A percentile compares a stretch with the other conserved stretches of the same genome.
Evolutionary conservation across 768 basidiomycete species (phyloP).

Genomic region (Hysterangium stoloniferum): DNA sequence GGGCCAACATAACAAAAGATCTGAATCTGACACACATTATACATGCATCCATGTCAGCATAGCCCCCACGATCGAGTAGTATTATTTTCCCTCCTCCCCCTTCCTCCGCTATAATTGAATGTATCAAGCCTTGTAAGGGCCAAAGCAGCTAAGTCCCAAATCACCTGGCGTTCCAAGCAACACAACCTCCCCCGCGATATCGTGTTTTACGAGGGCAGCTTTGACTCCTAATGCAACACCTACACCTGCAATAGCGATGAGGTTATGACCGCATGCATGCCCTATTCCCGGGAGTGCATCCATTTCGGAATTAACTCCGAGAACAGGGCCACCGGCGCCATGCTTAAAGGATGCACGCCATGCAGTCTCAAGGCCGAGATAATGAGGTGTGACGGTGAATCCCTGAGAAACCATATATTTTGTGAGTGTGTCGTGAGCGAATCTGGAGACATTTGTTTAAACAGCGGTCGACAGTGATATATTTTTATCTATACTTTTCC

Average conservation of each 20-base stretch:
- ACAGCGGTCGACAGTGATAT: not conserved
- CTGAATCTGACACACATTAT: conserved; percentile 56
- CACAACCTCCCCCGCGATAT: conserved; percentile 17
- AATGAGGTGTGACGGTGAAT: conserved; percentile 19
- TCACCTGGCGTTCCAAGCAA: conserved; percentile 20
- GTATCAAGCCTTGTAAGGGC: not conserved
- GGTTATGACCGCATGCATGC: conserved; percentile 12
- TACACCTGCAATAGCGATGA: conserved; percentile 20
- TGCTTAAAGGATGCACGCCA: conserved; percentile 19
- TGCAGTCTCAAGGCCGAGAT: conserved; percentile 19
- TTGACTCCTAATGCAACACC: conserved; percentile 16
- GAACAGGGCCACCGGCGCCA: conserved; percentile 15
- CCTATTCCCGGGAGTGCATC: conserved; percentile 35
- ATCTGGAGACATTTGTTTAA: conserved; percentile 8
- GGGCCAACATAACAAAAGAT: not conserved
- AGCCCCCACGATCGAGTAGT: conserved; percentile 22
- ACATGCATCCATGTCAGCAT: conserved; percentile 35
- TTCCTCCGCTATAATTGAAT: conserved; percentile 26
- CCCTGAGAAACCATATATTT: conserved; percentile 19
- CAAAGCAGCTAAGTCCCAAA: not conserved
- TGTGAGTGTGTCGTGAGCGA: conserved; percentile 21
- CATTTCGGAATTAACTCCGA: conserved; percentile 23
- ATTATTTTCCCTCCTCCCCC: conserved; percentile 23
- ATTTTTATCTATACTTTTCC: conserved; percentile 11
- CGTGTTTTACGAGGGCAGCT: conserved; percentile 16